phyloP scores from a whole-genome alignment of 2,329 filamentous ascomycete genomes.

The Helotiales sp. region DNA sequence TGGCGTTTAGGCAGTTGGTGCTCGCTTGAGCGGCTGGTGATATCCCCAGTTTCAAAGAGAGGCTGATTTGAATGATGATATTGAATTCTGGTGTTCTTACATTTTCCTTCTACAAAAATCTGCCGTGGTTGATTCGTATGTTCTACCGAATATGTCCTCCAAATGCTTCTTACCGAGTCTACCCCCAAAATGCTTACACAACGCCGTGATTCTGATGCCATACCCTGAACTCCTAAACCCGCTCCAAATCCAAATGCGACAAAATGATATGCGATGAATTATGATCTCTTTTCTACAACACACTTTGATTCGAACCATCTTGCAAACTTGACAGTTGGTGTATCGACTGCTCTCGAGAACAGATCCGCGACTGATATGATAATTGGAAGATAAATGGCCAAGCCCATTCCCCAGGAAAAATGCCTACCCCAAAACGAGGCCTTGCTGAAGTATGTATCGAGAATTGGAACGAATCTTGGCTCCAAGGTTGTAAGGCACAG shows the following conservation, averaged over 20 bases:
- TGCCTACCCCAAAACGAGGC: constrained; percentile 26
- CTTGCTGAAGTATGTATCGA: constrained; percentile 23
- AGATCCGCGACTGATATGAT: constrained; percentile 55
- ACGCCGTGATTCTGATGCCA: neutral
- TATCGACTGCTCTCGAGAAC: constrained; percentile 58
- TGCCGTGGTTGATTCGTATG: neutral
- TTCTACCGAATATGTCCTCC: neutral
- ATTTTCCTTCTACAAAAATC: too few relatives aligned
- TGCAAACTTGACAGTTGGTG: constrained; percentile 49
- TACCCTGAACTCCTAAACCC: neutral
- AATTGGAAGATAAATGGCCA: constrained; percentile 46
- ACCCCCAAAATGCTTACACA: neutral
- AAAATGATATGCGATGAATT: neutral
- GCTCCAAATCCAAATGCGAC: neutral
- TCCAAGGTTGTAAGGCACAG: constrained; percentile 42
- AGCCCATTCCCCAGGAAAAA: constrained; percentile 36
- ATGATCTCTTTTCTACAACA: constrained; percentile 24
- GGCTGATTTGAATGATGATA: too few relatives aligned
- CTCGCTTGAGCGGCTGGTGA: neutral
- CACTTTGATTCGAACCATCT: constrained; percentile 44
- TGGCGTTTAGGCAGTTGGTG: neutral
- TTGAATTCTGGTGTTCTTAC: too few relatives aligned
- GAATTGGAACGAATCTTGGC: constrained; percentile 25
- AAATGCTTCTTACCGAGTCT: neutral
- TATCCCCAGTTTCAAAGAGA: too few relatives aligned